Conservation (phyloP, 2,329 filamentous ascomycete species). For the Xylariaceae sp. region DNA sequence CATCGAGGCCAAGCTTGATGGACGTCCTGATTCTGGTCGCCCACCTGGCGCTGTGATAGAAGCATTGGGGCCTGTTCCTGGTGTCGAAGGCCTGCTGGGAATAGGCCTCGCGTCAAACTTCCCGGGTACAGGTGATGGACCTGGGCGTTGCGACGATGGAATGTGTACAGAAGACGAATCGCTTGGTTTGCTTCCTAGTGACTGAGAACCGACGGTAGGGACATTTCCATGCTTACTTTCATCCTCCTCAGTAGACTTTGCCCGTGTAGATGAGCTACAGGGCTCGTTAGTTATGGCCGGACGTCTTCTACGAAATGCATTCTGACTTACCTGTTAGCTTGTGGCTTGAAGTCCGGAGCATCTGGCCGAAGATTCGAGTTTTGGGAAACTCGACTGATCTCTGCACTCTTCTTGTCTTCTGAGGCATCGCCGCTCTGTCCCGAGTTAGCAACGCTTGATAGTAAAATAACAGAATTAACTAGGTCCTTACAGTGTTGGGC, state of each 20-base stretch:
- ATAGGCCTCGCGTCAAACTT: slow-evolving; percentile 24
- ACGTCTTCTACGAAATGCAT: background rate
- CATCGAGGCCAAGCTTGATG: slow-evolving; percentile 26
- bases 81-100: slow-evolving; percentile 26
- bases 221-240: slow-evolving; percentile 60
- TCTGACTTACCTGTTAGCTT: slow-evolving; percentile 34
- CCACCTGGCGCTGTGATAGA: slow-evolving; percentile 21
- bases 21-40: slow-evolving; percentile 32
- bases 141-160: slow-evolving; percentile 18
- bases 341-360: slow-evolving; percentile 61
- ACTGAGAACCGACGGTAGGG: slow-evolving; percentile 14
- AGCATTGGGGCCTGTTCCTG: slow-evolving; percentile 18
- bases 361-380: slow-evolving; percentile 49
- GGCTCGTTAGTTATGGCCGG: slow-evolving; percentile 14
- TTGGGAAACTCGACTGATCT: slow-evolving; percentile 34
- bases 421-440: slow-evolving; percentile 38
- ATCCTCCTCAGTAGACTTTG: slow-evolving; percentile 49
- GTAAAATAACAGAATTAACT: background rate
- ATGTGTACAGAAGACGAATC: slow-evolving; percentile 19
- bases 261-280: slow-evolving; percentile 25
- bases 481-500: slow-evolving; percentile 52
- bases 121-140: slow-evolving; percentile 17
- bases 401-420: slow-evolving; percentile 37
- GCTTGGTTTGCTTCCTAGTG: slow-evolving; percentile 14
- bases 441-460: slow-evolving; percentile 31